These are phyloP conservation scores for Trichosporon ovoides DNA, from an alignment of 1,284 basidiomycete genomes.

Conservation along the genomic window DNA sequence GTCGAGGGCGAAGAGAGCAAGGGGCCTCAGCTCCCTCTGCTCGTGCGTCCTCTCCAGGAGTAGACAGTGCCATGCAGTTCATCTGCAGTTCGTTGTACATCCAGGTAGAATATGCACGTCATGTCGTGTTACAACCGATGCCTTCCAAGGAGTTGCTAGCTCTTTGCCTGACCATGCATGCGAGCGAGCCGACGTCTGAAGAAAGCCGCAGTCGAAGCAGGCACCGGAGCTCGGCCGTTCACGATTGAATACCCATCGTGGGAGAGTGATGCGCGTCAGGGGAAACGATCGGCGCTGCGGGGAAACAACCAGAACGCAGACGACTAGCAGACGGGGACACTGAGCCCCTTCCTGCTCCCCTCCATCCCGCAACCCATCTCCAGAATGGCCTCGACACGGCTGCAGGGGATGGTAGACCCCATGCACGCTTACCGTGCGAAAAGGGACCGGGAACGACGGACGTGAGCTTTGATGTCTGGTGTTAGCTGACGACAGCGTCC, in stretches of 20 bases:
- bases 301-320: not conserved
- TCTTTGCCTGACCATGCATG: too few species aligned
- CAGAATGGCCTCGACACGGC: constrained; percentile 17
- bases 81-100: constrained; percentile 2
- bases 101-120: not conserved
- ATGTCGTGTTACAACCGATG: too few species aligned
- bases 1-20: constrained; percentile 41
- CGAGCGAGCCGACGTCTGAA: too few species aligned
- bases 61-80: not conserved
- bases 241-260: too few species aligned
- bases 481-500: constrained; percentile 51
- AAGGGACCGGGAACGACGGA: constrained; percentile 61
- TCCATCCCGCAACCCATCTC: not conserved
- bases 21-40: constrained; percentile 46
- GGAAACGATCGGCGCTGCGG: not conserved
- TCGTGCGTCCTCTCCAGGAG: constrained; percentile 4
- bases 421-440: constrained; percentile 81
- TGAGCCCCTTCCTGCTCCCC: not conserved
- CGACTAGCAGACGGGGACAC: not conserved
- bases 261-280: not conserved
- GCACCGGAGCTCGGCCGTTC: too few species aligned
- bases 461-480: constrained; percentile 25
- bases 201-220: too few species aligned
- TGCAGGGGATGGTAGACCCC: constrained; percentile 34
- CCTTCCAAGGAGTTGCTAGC: too few species aligned